These are phyloP conservation scores for Angomonas desouzai DNA, from an alignment of 208 protist genomes.

Conservation along the genomic window DNA sequence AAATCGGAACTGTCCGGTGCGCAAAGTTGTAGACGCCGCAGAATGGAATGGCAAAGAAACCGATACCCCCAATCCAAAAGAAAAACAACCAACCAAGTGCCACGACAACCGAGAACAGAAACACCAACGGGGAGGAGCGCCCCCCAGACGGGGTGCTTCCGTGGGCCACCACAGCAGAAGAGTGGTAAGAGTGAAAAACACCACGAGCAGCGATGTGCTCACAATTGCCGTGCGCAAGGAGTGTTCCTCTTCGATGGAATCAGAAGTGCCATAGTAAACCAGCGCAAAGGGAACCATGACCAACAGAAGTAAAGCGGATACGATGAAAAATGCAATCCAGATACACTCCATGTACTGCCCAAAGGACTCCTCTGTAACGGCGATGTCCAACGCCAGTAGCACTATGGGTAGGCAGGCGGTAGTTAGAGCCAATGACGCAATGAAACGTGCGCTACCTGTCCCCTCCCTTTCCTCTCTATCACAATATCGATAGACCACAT, in stretches of 20 bases:
- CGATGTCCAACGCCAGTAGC: conserved; percentile 91
- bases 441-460: conserved; percentile 22
- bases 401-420: conserved; percentile 71
- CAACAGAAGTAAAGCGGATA: conserved; percentile 32
- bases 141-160: background rate
- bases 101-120: conserved; percentile 55
- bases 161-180: background rate
- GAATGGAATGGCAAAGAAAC: conserved; percentile 86
- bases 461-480: background rate
- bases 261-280: conserved; percentile 86
- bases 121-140: conserved; percentile 31
- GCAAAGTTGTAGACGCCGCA: conserved; percentile 71
- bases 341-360: conserved; percentile 15
- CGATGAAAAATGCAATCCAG: conserved; percentile 24
- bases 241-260: conserved; percentile 29
- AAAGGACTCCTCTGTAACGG: conserved; percentile 35
- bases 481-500: conserved; percentile 3
- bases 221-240: conserved; percentile 10
- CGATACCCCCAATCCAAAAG: conserved; percentile 91
- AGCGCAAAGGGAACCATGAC: conserved; percentile 84
- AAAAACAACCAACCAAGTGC: conserved; percentile 85
- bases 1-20: conserved; percentile 68
- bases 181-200: conserved; percentile 11
- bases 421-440: conserved; percentile 40
- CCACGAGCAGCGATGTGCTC: conserved; percentile 14